Evolutionary conservation across 2,329 filamentous ascomycete genomes (phyloP).

Genomic region (Pestalotiopsis sp.): DNA sequence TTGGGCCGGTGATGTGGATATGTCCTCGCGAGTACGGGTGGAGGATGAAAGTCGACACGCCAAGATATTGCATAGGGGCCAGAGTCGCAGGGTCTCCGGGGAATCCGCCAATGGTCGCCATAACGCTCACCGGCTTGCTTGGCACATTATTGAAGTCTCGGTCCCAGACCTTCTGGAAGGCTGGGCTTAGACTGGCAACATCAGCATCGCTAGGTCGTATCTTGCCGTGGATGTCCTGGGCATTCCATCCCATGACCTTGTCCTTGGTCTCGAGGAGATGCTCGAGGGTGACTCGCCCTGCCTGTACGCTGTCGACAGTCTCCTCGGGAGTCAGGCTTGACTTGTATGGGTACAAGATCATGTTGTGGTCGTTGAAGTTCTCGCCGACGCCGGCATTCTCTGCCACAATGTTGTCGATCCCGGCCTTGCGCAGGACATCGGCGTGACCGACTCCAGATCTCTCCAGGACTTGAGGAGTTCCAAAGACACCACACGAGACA

Average conservation of each 20-base stretch:
- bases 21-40: conserved; percentile 63
- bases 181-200: conserved; percentile 46
- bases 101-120: conserved; percentile 30
- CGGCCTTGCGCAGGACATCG: conserved; percentile 40
- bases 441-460: conserved; percentile 60
- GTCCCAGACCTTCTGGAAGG: conserved; percentile 51
- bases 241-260: conserved; percentile 51
- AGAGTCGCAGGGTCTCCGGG: background rate
- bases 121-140: conserved; percentile 45
- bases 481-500: conserved; percentile 47
- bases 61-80: conserved; percentile 47
- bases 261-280: conserved; percentile 23
- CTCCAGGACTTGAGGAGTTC: conserved; percentile 58
- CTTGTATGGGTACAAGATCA: conserved; percentile 50
- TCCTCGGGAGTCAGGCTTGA: conserved; percentile 46
- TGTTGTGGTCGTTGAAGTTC: conserved; percentile 52
- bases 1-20: conserved; percentile 55
- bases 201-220: conserved; percentile 50
- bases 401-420: conserved; percentile 46
- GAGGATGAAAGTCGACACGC: conserved; percentile 51
- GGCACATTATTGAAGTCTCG: conserved; percentile 40
- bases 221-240: conserved; percentile 49
- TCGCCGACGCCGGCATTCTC: conserved; percentile 53
- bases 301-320: conserved; percentile 36
- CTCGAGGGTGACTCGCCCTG: conserved; percentile 23